phyloP scores from a whole-genome alignment of 1,284 basidiomycete species.

The Ganoderma resinaceum region DNA sequence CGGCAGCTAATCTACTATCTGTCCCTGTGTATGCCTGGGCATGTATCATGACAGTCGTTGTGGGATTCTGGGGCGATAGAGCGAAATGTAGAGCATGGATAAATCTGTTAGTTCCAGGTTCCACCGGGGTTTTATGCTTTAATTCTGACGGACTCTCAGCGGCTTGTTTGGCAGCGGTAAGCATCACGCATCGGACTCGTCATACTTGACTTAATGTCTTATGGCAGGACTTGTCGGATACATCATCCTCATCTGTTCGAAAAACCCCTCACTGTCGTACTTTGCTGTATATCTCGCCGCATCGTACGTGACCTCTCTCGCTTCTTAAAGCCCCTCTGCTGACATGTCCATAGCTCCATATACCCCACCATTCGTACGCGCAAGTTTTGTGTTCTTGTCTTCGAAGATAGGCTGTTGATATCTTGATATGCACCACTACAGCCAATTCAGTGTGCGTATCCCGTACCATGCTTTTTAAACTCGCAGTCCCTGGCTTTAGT shows the following conservation, averaged over 20 bases:
- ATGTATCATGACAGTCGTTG: constrained; percentile 54
- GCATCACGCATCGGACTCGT: constrained; percentile 4
- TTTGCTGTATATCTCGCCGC: constrained; percentile 55
- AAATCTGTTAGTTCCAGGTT: constrained; percentile 48
- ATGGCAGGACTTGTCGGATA: constrained; percentile 53
- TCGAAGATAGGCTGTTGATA: not conserved
- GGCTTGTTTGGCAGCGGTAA: constrained; percentile 34
- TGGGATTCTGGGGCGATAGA: constrained; percentile 58
- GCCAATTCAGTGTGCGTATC: constrained; percentile 55
- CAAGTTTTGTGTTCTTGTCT: constrained; percentile 14
- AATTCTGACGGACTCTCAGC: constrained; percentile 6
- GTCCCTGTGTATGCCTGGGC: constrained; percentile 59
- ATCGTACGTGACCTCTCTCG: constrained; percentile 46
- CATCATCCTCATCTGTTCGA: constrained; percentile 56
- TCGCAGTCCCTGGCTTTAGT: constrained; percentile 3
- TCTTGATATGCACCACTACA: constrained; percentile 21
- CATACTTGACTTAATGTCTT: too few relatives aligned
- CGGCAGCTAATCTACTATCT: constrained; percentile 59
- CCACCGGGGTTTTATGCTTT: not conserved
- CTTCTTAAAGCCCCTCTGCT: constrained; percentile 10
- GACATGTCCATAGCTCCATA: constrained; percentile 45
- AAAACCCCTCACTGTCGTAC: constrained; percentile 50
- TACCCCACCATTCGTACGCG: constrained; percentile 57
- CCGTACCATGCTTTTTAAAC: not conserved
- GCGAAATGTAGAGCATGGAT: constrained; percentile 52